phyloP scores from a whole-genome alignment of 2,329 filamentous ascomycete species.

The Myriosclerotinia duriaeana region DNA sequence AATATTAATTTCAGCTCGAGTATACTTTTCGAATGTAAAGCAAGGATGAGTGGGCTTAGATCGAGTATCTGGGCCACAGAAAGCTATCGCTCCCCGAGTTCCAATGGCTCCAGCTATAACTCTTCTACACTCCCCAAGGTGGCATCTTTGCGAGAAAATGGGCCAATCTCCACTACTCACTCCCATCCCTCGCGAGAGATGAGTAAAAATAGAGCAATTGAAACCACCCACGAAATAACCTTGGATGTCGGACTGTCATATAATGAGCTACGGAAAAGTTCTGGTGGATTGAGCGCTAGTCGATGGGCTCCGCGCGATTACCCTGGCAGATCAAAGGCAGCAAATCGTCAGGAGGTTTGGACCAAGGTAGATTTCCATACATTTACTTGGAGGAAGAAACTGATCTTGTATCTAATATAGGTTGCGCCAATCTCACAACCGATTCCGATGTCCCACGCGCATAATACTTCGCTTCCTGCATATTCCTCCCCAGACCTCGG shows the following conservation, averaged over 20 bases:
- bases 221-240: neutral
- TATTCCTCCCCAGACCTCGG: conserved; percentile 30
- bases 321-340: conserved; percentile 8
- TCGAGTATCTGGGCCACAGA: conserved; percentile 19
- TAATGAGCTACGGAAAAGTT: neutral
- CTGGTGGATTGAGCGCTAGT: conserved; percentile 27
- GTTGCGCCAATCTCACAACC: conserved; percentile 1
- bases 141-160: conserved; percentile 12
- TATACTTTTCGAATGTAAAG: neutral
- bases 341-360: conserved; percentile 30
- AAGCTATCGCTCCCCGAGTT: conserved; percentile 4
- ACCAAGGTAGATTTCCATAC: conserved; percentile 29
- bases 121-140: neutral
- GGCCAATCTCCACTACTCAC: neutral
- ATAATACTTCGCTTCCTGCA: conserved; percentile 11
- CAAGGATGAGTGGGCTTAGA: conserved; percentile 13
- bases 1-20: neutral
- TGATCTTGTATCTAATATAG: conserved; percentile 16
- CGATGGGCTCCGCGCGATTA: conserved; percentile 36
- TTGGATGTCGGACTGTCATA: neutral
- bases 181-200: neutral
- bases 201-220: neutral
- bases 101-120: conserved; percentile 7
- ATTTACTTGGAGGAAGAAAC: conserved; percentile 18
- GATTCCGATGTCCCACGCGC: neutral